A percentile compares a stretch with the other conserved stretches of the same genome.
These are phyloP conservation scores for Coriolopsis trogii DNA, from an alignment of 1,284 basidiomycete genomes.

Conservation along the genomic window DNA sequence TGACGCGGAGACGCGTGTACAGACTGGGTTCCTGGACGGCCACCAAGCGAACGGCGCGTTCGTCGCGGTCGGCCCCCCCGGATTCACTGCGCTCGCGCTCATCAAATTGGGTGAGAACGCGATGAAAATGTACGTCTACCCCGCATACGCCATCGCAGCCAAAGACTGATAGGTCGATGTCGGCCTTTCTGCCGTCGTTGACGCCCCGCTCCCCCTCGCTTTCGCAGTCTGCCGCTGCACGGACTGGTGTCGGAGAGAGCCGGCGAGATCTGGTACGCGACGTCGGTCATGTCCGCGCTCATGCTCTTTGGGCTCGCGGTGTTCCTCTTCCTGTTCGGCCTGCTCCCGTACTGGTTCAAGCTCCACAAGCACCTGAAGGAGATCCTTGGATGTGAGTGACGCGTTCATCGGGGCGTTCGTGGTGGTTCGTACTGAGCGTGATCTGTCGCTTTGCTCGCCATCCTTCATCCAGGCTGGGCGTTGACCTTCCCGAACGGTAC, in stretches of 20 bases:
- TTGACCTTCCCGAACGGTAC: slow-evolving; percentile 52
- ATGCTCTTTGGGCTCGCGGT: slow-evolving; percentile 50
- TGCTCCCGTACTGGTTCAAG: slow-evolving; percentile 53
- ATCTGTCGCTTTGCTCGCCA: background rate
- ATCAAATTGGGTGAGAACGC: slow-evolving; percentile 48
- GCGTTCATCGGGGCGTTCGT: background rate
- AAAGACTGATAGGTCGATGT: slow-evolving; percentile 10
- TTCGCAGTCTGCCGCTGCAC: slow-evolving; percentile 40
- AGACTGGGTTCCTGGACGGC: slow-evolving; percentile 54
- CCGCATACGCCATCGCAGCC: background rate
- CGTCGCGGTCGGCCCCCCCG: slow-evolving; percentile 50
- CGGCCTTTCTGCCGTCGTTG: slow-evolving; percentile 6
- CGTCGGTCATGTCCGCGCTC: slow-evolving; percentile 42
- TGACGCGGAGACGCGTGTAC: background rate
- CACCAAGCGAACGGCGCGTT: slow-evolving; percentile 55
- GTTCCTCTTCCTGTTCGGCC: slow-evolving; percentile 49
- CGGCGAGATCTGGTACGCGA: slow-evolving; percentile 51
- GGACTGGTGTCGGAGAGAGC: slow-evolving; percentile 43
- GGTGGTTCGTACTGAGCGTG: background rate
- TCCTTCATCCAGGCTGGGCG: slow-evolving; percentile 41
- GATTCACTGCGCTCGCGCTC: slow-evolving; percentile 51
- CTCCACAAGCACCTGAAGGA: slow-evolving; percentile 49
- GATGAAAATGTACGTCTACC: slow-evolving; percentile 39
- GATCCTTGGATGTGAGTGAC: slow-evolving; percentile 50
- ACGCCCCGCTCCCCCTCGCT: no score